Conservation (phyloP, 768 basidiomycete genomes). For the Serendipita sp. region DNA sequence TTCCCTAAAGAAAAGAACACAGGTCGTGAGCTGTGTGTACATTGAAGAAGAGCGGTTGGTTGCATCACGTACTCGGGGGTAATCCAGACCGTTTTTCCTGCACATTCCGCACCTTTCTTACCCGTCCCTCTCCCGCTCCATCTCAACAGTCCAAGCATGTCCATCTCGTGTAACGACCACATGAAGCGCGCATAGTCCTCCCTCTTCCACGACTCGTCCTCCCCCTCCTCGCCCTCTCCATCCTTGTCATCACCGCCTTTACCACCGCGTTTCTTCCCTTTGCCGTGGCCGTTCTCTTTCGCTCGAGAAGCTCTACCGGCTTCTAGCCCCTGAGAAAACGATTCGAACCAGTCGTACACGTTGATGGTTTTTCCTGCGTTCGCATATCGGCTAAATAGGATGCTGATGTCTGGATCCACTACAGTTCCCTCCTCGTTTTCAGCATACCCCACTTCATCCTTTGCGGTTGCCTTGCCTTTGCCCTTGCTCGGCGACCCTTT, state of each 20-base stretch:
- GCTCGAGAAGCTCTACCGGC: conserved; percentile 24
- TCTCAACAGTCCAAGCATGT: conserved; percentile 47
- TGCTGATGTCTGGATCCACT: conserved; percentile 45
- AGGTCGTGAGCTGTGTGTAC: too few relatives aligned
- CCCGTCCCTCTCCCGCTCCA: neutral
- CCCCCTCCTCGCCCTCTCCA: too few relatives aligned
- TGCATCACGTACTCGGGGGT: too few relatives aligned
- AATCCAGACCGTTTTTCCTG: conserved; percentile 2
- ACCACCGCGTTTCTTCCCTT: too few relatives aligned
- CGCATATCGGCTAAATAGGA: conserved; percentile 60
- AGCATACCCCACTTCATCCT: too few relatives aligned
- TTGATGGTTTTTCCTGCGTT: conserved; percentile 75
- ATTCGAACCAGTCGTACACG: conserved; percentile 77
- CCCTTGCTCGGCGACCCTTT: too few relatives aligned
- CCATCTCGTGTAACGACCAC: conserved; percentile 65
- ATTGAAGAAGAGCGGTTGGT: too few relatives aligned
- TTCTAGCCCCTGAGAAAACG: conserved; percentile 54
- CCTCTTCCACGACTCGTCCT: conserved; percentile 6
- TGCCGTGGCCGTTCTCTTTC: conserved; percentile 25
- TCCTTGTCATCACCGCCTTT: too few relatives aligned
- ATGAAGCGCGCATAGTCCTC: conserved; percentile 71
- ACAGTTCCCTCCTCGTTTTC: too few relatives aligned
- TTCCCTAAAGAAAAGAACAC: too few relatives aligned
- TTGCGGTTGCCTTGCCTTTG: too few relatives aligned
- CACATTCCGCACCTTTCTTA: conserved; percentile 1